Base-by-base conservation (phyloP, 352 stramenopile genomes). In the Phytophthora citrophthora region DNA sequence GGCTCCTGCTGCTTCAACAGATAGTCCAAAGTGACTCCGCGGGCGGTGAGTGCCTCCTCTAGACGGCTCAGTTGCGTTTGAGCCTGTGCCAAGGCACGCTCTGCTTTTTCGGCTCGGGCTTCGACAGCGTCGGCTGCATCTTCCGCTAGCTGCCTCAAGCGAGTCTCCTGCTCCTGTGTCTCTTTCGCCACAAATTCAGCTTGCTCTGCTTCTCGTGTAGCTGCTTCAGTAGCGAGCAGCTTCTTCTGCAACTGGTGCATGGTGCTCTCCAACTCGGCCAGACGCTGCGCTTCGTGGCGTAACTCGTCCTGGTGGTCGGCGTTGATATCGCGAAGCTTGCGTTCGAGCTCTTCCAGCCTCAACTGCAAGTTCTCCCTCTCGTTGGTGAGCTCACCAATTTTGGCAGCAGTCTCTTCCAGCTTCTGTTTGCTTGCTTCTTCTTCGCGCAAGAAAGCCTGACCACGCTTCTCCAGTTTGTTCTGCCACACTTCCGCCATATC, bases 1-100 rank as follows among this genome's bases (percentile, higher is more conserved):
- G 66, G 44, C 6, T 54, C 50, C 36, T 76, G 61, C 26, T 73
- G 59, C 61, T 79, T 88, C 16, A 90, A 48, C 20, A 90, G 32
- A 39, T 79, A 90, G n/a, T 87, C 81, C 44, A 84, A 70, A n/a
- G 81, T 86, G 61, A 90, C 86, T 2, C 81, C 81, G 12, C 83
- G 83, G n/a, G 75, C 74, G 59, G 77, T 67, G 23, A 90, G 77
- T 12, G 79, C 79, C 3, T 69, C 71, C 47, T 88, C 78, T 5
- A 90, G 31, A 15, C 70, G 54, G 32, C 54, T 66, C 12, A 88
- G 55, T 20, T 86, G 74, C 24, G 54, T 36, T 36, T 39, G 49
- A 18, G 70, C 57, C 4, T 77, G 43, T 11, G 49, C 49, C 16
- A 87, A 64, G 34, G 84, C 68, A 2, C 36, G 24, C 24, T 84